These are phyloP conservation scores for Boletus fagicola DNA, from an alignment of 768 basidiomycete species.

Conservation along the genomic window DNA sequence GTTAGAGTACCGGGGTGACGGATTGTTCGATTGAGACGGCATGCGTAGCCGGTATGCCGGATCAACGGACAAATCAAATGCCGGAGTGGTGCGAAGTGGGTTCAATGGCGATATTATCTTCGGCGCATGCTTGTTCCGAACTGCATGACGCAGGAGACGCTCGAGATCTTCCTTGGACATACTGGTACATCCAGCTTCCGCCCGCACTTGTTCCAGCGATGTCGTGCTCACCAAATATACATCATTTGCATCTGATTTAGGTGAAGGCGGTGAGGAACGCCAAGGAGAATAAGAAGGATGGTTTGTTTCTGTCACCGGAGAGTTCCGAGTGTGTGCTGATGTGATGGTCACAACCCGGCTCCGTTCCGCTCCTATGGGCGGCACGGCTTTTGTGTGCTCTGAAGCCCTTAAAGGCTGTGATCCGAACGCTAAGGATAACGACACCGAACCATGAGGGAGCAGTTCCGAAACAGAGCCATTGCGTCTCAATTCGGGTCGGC, in stretches of 20 bases:
- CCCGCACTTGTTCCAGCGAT: neutral
- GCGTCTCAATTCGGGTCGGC: constrained; percentile 8
- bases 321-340: constrained; percentile 8
- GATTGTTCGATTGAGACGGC: constrained; percentile 20
- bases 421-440: constrained; percentile 25
- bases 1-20: constrained; percentile 24
- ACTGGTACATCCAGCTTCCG: neutral
- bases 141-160: constrained; percentile 27
- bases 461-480: constrained; percentile 6
- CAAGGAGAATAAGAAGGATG: constrained; percentile 3
- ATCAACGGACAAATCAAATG: constrained; percentile 16
- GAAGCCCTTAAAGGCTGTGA: constrained; percentile 26
- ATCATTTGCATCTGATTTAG: neutral
- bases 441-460: constrained; percentile 13
- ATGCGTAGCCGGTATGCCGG: constrained; percentile 19
- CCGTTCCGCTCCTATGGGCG: constrained; percentile 34
- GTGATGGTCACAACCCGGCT: constrained; percentile 21
- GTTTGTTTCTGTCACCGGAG: neutral
- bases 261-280: constrained; percentile 11
- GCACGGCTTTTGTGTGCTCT: constrained; percentile 21
- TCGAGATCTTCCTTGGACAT: constrained; percentile 21
- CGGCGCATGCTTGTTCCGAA: constrained; percentile 26
- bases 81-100: constrained; percentile 26
- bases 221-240: neutral
- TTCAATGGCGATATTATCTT: constrained; percentile 32